These are phyloP conservation scores for Periconia macrospinosa DNA, from an alignment of 2,329 filamentous ascomycete genomes.

Conservation along the genomic window DNA sequence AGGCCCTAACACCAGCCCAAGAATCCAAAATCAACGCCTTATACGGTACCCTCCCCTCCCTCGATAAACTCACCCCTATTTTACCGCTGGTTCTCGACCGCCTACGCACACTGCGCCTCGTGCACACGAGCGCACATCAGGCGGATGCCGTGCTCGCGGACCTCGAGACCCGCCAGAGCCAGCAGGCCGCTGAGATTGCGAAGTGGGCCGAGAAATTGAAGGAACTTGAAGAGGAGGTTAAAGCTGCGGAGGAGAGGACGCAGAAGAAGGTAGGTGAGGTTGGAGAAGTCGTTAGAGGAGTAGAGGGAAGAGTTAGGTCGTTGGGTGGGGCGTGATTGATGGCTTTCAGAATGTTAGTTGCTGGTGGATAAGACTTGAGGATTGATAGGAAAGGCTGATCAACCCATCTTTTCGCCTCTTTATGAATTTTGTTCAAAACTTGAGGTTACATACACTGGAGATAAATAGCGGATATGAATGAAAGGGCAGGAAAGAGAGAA, in stretches of 20 bases:
- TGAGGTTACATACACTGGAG: no score
- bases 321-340: slow-evolving; percentile 15
- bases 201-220: slow-evolving; percentile 82
- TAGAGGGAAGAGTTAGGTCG: slow-evolving; percentile 73
- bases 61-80: slow-evolving; percentile 82
- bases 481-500: background rate
- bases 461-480: no score
- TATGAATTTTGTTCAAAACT: no score
- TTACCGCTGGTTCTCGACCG: slow-evolving; percentile 84
- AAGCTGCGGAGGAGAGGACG: slow-evolving; percentile 69
- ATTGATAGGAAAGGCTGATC: no score
- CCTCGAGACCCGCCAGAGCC: slow-evolving; percentile 76
- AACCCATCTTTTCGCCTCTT: no score
- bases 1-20: slow-evolving; percentile 60
- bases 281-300: slow-evolving; percentile 82
- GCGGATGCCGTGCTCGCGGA: slow-evolving; percentile 76
- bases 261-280: slow-evolving; percentile 81
- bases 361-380: no score
- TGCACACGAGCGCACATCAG: slow-evolving; percentile 84
- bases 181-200: slow-evolving; percentile 81
- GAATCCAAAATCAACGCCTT: slow-evolving; percentile 86
- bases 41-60: slow-evolving; percentile 84
- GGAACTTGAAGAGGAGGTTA: slow-evolving; percentile 75
- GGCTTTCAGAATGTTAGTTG: no score
- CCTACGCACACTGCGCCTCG: slow-evolving; percentile 76